Evolutionary conservation across 805 yeast genomes (phyloP), one percentile per base, ranked within the genome.

Genomic region (Tetrapisispora fleetii): DNA sequence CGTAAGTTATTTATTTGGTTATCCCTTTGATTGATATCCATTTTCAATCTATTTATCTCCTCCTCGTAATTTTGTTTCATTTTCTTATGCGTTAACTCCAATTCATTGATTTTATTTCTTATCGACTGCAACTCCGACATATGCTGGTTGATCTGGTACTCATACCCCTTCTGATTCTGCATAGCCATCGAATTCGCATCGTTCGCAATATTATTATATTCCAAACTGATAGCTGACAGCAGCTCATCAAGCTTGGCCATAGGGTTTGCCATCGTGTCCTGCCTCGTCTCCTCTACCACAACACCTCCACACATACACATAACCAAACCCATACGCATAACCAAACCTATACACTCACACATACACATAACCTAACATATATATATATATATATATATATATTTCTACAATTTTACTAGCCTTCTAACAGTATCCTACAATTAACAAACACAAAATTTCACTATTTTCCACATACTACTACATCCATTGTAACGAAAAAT

Each of bases 61-160:
- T 86, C 95, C 67, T 91, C 97, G 68, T 91, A 93, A 43, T 90
- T 89, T 62, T 91, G 97, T 70, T 91, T 90, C 77, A 93, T 85
- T 64, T 87, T 86, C 58, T 95, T 77, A 71, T 91, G 98, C 37
- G 95, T 91, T 77, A 83, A 78, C 67, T 91, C 97, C 59, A 91
- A 77, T 64, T 93, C 98, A 63, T 83, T 89, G 28, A 91, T 95
- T 11, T 96, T 87, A 62, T 89, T 95, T 60, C 96, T 79, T 50
- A 91, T 89, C 65, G 86, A 95, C 63, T 89, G 90, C 78, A 91
- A 81, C 67, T 93, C 99, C 47, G 83, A 85, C 49, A 88, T 82
- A 68, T 91, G 97, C 69, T 90, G 97, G 63, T 79, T 83, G 64
- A 88, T 82, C 65, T 90, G 90, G 58, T 83, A 73, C 67, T 91